phyloP scores from a whole-genome alignment of 768 basidiomycete species.

The Amanita jacksonii region DNA sequence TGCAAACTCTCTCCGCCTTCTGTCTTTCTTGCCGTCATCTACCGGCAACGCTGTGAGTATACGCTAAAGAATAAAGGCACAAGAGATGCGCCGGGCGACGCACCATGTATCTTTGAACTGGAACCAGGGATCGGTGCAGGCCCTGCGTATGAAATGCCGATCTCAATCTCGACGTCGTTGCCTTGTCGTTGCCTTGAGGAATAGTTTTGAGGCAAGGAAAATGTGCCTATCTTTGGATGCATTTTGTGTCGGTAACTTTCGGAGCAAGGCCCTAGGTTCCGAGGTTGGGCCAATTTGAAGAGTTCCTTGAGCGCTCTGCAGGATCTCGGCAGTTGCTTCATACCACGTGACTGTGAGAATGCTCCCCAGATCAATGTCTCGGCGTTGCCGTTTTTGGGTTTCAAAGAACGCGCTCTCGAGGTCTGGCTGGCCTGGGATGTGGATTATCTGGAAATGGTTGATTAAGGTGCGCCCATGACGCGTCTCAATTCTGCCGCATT shows the following conservation, averaged over 20 bases:
- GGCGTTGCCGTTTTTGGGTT: too few species aligned
- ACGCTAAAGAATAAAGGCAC: conserved; percentile 9
- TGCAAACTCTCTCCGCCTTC: conserved; percentile 59
- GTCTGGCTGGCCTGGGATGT: too few species aligned
- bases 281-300: not conserved
- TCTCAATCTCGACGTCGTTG: conserved; percentile 15
- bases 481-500: too few species aligned
- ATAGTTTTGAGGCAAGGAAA: conserved; percentile 53
- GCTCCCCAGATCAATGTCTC: too few species aligned
- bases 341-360: conserved; percentile 7
- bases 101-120: conserved; percentile 33
- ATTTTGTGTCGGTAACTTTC: not conserved
- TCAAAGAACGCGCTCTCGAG: too few species aligned
- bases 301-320: not conserved
- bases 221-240: conserved; percentile 63
- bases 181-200: conserved; percentile 16
- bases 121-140: conserved; percentile 32
- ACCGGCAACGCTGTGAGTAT: conserved; percentile 10
- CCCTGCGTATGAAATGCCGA: conserved; percentile 18
- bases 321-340: not conserved
- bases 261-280: not conserved
- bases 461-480: too few species aligned
- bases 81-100: too few species aligned
- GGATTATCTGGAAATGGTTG: too few species aligned
- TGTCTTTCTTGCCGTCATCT: conserved; percentile 47